Conservation (phyloP, 805 yeast genomes). For the Metschnikowia dekortorum region DNA sequence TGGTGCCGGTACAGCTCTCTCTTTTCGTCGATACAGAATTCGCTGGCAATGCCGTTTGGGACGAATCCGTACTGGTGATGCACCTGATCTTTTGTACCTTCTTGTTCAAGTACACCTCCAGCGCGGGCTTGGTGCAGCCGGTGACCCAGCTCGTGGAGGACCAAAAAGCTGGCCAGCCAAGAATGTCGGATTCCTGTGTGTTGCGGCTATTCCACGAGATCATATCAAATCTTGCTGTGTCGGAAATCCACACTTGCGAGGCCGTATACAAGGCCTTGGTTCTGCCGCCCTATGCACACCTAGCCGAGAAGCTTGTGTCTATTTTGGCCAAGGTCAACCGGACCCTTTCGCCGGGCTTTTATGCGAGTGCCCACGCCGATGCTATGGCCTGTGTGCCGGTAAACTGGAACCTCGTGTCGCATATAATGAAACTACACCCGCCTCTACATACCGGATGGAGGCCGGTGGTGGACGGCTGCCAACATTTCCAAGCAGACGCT, state of each 20-base stretch:
- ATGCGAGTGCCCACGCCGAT: constrained; percentile 35
- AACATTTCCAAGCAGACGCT: neutral
- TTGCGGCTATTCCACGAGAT: constrained; percentile 22
- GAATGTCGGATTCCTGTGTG: constrained; percentile 4
- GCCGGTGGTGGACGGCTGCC: constrained; percentile 22
- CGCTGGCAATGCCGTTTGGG: neutral
- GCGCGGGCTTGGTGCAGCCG: neutral
- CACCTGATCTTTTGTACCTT: constrained; percentile 6
- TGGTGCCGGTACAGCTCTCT: constrained; percentile 15
- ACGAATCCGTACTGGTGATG: constrained; percentile 1
- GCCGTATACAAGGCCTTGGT: constrained; percentile 42
- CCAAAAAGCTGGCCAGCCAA: neutral
- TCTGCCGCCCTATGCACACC: constrained; percentile 26
- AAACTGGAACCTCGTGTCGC: constrained; percentile 45
- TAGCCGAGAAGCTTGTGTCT: constrained; percentile 42
- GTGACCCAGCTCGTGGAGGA: neutral
- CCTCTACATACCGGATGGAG: constrained; percentile 51
- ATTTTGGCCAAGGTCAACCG: constrained; percentile 49
- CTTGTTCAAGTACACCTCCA: constrained; percentile 4
- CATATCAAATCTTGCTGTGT: constrained; percentile 27
- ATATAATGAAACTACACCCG: constrained; percentile 50
- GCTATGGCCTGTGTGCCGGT: constrained; percentile 20
- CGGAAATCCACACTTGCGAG: constrained; percentile 43
- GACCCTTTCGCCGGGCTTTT: constrained; percentile 49
- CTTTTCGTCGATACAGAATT: constrained; percentile 1